A percentile compares a stretch with the other conserved stretches of the same genome.
These are phyloP conservation scores for Sclerospora graminicola DNA, from an alignment of 352 stramenopile species.

Conservation along the genomic window DNA sequence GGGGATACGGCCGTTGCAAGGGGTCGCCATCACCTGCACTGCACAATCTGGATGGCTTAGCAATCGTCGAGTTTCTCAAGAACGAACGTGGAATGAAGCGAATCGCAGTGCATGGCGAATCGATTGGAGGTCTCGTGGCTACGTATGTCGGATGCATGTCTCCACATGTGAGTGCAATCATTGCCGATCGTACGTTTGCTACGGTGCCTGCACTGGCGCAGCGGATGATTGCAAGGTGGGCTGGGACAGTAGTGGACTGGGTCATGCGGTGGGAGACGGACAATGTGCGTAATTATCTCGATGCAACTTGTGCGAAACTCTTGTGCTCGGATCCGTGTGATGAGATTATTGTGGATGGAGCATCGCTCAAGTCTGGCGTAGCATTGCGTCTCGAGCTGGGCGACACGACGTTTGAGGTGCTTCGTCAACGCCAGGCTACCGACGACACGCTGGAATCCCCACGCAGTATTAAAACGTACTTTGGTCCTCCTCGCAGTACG, in stretches of 20 bases:
- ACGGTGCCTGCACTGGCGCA: conserved; percentile 71
- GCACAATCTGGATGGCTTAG: conserved; percentile 62
- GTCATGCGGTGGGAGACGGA: conserved; percentile 78
- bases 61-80: conserved; percentile 66
- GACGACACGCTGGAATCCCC: too few relatives aligned
- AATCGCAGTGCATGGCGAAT: conserved; percentile 76
- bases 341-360: conserved; percentile 75
- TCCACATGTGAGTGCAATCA: conserved; percentile 46
- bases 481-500: conserved; percentile 4
- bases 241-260: conserved; percentile 44
- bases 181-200: conserved; percentile 75
- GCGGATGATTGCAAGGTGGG: conserved; percentile 67
- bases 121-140: conserved; percentile 69
- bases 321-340: conserved; percentile 75
- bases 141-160: conserved; percentile 57
- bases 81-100: conserved; percentile 33
- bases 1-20: conserved; percentile 68
- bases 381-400: conserved; percentile 54
- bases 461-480: conserved; percentile 5
- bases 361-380: conserved; percentile 75
- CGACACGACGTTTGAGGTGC: conserved; percentile 30
- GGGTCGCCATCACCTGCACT: conserved; percentile 44
- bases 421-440: conserved; percentile 13
- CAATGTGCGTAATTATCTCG: conserved; percentile 65
- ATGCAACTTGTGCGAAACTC: conserved; percentile 63